A percentile compares a stretch with the other conserved stretches of the same genome.
phyloP scores from a whole-genome alignment of 257 asterid genomes.

The Echites panduratus region DNA sequence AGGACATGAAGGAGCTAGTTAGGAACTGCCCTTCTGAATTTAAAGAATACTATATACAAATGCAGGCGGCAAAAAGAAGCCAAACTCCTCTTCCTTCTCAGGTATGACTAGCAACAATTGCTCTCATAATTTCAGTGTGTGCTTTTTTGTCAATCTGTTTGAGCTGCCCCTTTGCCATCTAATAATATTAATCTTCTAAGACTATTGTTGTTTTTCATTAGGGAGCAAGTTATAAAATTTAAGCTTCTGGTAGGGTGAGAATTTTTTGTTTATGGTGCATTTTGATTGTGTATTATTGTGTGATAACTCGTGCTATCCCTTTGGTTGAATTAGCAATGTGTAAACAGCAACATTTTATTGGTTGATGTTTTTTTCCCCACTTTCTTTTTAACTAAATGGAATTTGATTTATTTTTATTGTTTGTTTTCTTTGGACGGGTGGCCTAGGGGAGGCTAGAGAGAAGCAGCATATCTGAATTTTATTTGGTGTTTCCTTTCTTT shows the following conservation, averaged over 20 bases:
- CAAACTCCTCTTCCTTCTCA: constrained; percentile 87
- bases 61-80: constrained; percentile 98
- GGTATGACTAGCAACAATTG: constrained; percentile 37
- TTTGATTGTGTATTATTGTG: not conserved
- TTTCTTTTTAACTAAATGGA: not conserved
- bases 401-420: not conserved
- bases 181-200: not conserved
- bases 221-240: not conserved
- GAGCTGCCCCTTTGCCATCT: not conserved
- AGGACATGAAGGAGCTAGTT: constrained; percentile 75
- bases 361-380: not conserved
- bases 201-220: not conserved
- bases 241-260: not conserved
- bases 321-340: not conserved
- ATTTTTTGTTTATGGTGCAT: not conserved
- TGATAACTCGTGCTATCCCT: not conserved
- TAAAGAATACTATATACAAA: constrained; percentile 90
- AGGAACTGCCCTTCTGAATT: constrained; percentile 70
- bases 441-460: not conserved
- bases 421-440: too few relatives aligned
- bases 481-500: not conserved
- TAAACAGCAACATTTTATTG: not conserved
- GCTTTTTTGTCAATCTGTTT: not conserved
- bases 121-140: not conserved
- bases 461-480: not conserved